A percentile compares a stretch with the other conserved stretches of the same genome.
Evolutionary conservation across 2,329 filamentous ascomycete species (phyloP).

Genomic region (Tolypocladium nubicola): DNA sequence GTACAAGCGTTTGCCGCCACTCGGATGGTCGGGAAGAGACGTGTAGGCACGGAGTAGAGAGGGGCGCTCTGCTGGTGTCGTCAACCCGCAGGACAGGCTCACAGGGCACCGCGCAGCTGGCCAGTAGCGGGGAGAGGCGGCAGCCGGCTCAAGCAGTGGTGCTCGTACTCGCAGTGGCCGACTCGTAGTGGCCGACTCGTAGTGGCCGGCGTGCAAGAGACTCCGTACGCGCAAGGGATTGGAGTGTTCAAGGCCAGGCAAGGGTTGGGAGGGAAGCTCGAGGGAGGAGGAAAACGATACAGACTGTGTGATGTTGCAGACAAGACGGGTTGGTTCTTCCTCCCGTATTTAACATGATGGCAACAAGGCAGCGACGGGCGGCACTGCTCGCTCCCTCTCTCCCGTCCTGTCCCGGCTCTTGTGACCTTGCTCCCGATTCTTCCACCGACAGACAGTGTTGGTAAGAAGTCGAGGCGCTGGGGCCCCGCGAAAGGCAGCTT

Average conservation of each 20-base stretch:
- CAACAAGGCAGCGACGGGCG: not conserved
- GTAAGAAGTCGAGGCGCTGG: not conserved
- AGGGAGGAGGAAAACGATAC: not conserved
- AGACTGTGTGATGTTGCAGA: not conserved
- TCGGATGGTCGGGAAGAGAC: constrained; percentile 9
- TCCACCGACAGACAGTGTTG: not conserved
- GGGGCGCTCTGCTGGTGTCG: constrained; percentile 9
- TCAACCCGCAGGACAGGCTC: constrained; percentile 11
- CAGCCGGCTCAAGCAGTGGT: not conserved
- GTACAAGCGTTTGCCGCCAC: not conserved
- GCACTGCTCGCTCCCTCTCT: not conserved
- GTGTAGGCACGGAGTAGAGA: not conserved
- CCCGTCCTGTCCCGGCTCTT: not conserved
- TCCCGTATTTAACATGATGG: not conserved
- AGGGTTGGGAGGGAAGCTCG: not conserved
- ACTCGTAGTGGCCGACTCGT: no score
- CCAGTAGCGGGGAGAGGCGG: not conserved
- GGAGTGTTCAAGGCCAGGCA: not conserved
- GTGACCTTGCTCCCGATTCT: not conserved
- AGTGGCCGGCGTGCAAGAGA: not conserved
- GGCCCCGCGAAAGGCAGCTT: not conserved
- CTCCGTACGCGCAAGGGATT: no score
- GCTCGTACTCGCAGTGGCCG: no score
- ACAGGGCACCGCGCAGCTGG: not conserved
- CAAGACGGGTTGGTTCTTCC: not conserved